Evolutionary conservation across 2,329 filamentous ascomycete species (phyloP), one percentile per base, ranked within the genome.

Genomic region (Huntiella bhutanensis): DNA sequence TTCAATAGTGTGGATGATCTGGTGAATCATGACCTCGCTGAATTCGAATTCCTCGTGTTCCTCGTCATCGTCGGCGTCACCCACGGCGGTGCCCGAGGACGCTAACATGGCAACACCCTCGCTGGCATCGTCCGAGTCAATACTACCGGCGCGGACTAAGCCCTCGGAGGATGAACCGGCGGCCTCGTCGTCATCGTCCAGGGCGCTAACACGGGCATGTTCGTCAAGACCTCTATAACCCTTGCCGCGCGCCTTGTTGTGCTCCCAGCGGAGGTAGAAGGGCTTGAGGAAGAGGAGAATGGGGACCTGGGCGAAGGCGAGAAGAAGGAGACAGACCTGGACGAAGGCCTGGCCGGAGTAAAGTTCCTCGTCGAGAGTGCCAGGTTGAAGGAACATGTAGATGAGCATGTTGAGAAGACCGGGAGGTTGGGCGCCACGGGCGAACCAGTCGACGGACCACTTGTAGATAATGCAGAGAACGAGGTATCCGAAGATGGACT

Each of bases 11-110:
- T 96, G 92, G 58, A 98, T 98, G 60, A 95, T 77, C 63, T 98
- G 91, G 65, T 98, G 91, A 58, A 98, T 98, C 86, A 98, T 95
- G 52, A 86, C 75, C 62, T 98, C 91, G 50, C 81, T 76, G 60
- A 98, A 98, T 56, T 98, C 91, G 60, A 98, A 98, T 59, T 98
- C 91, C 57, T 91, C 87, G 55, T 95, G 84, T 54, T 87, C 87
- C 42, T 84, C 83, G 38, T 71, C 72, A 32, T 77, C 73, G 5
- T 51, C 47, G 19, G 33, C 49, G 40, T 63, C 67, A 54, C 92
- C 75, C 7, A 28, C 22, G 7, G 22, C 22, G 6, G 22, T 28
- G 6, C 34, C 34, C 58, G 91, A 84, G 60, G 93, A 79, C 2
- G 84, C 83, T 58, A 94, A 86, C 77, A 94, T 83, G 47, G 81